Base-by-base conservation (phyloP, 345 rosid genomes). In the Citrus hindsii region DNA sequence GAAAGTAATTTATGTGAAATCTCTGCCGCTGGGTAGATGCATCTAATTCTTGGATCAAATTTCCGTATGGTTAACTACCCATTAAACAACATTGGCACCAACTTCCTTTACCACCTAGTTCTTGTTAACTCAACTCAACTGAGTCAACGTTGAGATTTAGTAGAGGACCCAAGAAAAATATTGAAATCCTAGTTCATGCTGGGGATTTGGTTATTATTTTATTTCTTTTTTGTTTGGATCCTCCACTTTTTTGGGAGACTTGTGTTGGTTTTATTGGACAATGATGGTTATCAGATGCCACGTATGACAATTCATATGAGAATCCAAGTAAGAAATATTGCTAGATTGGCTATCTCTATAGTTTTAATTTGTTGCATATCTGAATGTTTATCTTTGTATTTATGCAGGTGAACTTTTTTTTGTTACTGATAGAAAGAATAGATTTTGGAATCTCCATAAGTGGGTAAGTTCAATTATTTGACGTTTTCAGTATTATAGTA, bases 391-490 rank as follows among this genome's bases (percentile, higher is more conserved):
- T 40, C 16, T 80, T 67, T 71, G 21, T n/a, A 32, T 66, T 74
- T 75, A 27, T 92, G 87, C 97, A 93, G 99, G 98, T 56, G 97
- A 95, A 81, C 90, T 95, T 37, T 93, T 87, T 83, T 95, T 95
- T 76, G 82, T 91, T 72, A 88, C 91, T 19, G 98, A 95, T 84
- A 87, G 94, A 80, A 78, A 87, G 76, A 88, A 77, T 70, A 97
- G 99, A 83, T 95, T 90, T 84, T 95, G 99, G 99, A 95, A 95
- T 83, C 86, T 94, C 78, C 86, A 92, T 84, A 93, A 92, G 86
- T 95, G 98, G 99, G 99, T 93, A 84, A 85, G 83, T 76, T 73
- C 73, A 71, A 53, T 18, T 30, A 14, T 33, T 66, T 40, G 71
- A 59, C n/a, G 1, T 65, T 1, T 40, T 61, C 37, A 33, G 2